These are phyloP conservation scores for Candida sp. DNA, from an alignment of 1,139 yeast species.

Conservation along the genomic window DNA sequence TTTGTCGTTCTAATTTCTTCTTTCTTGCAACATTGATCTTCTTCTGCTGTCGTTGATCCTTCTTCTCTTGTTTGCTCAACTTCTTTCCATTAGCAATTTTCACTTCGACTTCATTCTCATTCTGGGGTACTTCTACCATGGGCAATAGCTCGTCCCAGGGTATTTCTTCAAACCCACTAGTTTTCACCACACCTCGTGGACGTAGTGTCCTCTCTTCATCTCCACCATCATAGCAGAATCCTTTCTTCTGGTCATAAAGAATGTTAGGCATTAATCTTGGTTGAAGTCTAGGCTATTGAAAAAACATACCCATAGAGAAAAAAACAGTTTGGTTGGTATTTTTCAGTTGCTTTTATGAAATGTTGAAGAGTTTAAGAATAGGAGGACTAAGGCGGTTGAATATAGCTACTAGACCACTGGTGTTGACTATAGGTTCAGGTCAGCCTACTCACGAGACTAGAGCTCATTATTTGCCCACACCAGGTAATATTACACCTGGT, in stretches of 20 bases:
- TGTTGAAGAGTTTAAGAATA: background rate
- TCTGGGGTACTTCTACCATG: background rate
- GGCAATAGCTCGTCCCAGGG: constrained; percentile 1
- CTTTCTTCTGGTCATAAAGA: background rate
- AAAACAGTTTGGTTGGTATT: too few species aligned
- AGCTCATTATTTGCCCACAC: constrained; percentile 62
- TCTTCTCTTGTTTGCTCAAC: constrained; percentile 25
- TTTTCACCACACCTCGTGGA: background rate
- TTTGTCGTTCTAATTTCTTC: constrained; percentile 15
- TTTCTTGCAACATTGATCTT: constrained; percentile 22
- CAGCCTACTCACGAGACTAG: constrained; percentile 88
- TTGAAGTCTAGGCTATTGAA: too few species aligned
- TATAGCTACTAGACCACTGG: constrained; percentile 15
- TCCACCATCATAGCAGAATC: constrained; percentile 1
- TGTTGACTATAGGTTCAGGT: constrained; percentile 49
- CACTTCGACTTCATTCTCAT: background rate
- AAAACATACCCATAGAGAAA: too few species aligned
- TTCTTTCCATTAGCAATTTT: constrained; percentile 4
- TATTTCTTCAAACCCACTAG: constrained; percentile 2
- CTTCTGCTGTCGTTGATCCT: constrained; percentile 26
- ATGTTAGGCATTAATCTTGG: background rate
- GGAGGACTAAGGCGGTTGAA: background rate
- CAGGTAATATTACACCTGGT: constrained; percentile 88
- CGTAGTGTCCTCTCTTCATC: background rate
- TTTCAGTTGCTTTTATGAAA: too few species aligned